Conservation (phyloP, 306 rosid species). For the Fragaria iinumae region DNA sequence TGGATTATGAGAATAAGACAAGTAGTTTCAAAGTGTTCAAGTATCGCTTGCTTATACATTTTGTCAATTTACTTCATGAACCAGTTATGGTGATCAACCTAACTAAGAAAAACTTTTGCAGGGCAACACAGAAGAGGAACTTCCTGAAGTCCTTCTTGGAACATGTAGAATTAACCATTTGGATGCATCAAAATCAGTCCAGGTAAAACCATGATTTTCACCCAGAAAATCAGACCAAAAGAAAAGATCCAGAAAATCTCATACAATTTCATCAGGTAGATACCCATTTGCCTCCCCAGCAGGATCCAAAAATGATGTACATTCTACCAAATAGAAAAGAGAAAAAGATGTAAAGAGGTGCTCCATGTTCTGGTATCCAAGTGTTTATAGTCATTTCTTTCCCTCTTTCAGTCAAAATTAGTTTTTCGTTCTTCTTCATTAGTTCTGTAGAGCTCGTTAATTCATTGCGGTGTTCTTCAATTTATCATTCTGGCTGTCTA, state of each 20-base stretch:
- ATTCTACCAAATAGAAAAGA: not conserved
- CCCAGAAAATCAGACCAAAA: not conserved
- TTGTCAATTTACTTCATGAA: not conserved
- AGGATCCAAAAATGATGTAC: slow-evolving; percentile 7
- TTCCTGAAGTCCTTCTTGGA: slow-evolving; percentile 78
- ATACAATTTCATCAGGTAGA: slow-evolving; percentile 3
- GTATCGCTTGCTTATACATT: not conserved
- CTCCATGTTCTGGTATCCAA: slow-evolving; percentile 7
- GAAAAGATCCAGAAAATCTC: not conserved
- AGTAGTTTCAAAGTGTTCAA: not conserved
- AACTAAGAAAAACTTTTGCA: slow-evolving; percentile 22
- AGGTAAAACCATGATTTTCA: slow-evolving; percentile 29
- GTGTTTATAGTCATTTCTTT: slow-evolving; percentile 17
- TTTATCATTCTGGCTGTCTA: not conserved
- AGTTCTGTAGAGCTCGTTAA: not conserved
- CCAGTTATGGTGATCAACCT: not conserved
- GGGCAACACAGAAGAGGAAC: slow-evolving; percentile 82
- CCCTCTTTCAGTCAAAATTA: not conserved
- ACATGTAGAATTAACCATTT: slow-evolving; percentile 77
- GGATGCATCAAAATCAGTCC: slow-evolving; percentile 63
- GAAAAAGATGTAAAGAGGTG: not conserved
- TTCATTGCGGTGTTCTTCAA: not conserved
- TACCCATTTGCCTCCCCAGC: not conserved
- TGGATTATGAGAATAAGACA: not conserved
- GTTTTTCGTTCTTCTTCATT: not conserved